Evolutionary conservation across 2,329 filamentous ascomycete genomes (phyloP).

Genomic region (Penicillium sclerotigenum): DNA sequence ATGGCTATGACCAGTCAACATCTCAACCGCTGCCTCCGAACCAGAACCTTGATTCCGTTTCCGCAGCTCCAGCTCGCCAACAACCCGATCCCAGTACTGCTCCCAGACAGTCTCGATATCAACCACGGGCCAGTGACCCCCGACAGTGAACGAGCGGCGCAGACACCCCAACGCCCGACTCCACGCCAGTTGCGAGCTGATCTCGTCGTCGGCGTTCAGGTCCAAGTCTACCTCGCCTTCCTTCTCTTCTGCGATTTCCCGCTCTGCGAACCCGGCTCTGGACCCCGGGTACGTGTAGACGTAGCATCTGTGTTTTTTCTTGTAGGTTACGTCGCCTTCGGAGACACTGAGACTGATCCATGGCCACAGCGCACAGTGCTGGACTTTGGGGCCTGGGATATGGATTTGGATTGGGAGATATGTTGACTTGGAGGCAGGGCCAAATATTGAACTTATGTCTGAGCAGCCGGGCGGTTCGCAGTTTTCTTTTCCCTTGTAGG

Average conservation of each 20-base stretch:
- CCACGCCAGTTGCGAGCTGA: constrained; percentile 63
- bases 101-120: constrained; percentile 43
- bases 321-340: constrained; percentile 24
- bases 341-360: constrained; percentile 26
- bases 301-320: constrained; percentile 33
- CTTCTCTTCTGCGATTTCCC: constrained; percentile 59
- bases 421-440: constrained; percentile 24
- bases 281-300: constrained; percentile 54
- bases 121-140: constrained; percentile 26
- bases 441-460: constrained; percentile 31
- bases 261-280: constrained; percentile 64
- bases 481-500: constrained; percentile 4
- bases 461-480: constrained; percentile 35
- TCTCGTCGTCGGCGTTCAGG: constrained; percentile 15
- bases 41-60: constrained; percentile 18
- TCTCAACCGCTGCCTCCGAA: constrained; percentile 7
- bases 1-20: constrained; percentile 6
- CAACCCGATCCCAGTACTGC: constrained; percentile 30
- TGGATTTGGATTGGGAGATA: constrained; percentile 53
- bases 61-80: constrained; percentile 20
- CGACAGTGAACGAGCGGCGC: constrained; percentile 55
- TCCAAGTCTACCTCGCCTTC: neutral
- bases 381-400: constrained; percentile 43
- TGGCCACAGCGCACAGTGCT: constrained; percentile 19
- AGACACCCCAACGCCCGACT: constrained; percentile 58